These are phyloP conservation scores for Umbellularia californica DNA, from an alignment of 164 flowering plant species.

Conservation along the genomic window DNA sequence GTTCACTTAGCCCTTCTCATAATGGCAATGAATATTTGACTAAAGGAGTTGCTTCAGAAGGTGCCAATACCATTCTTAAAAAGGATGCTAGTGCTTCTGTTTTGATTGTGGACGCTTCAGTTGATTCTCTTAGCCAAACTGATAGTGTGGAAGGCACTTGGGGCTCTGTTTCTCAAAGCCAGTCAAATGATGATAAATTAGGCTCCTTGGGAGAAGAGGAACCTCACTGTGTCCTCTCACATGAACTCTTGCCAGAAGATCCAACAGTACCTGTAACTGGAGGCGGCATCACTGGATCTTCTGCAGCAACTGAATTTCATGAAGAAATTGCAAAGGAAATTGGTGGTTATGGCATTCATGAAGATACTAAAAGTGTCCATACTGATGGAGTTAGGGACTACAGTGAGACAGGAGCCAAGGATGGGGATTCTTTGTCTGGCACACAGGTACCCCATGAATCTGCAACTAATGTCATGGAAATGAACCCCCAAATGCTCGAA, in stretches of 20 bases:
- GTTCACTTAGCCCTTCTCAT: conserved; percentile 16
- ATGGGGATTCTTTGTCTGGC: background rate
- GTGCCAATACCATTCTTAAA: conserved; percentile 22
- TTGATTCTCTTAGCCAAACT: conserved; percentile 48
- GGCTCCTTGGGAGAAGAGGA: conserved; percentile 16
- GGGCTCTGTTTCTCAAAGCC: conserved; percentile 27
- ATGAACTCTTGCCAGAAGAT: background rate
- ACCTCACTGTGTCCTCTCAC: background rate
- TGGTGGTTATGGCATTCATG: background rate
- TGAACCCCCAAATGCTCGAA: background rate
- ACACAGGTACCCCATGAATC: conserved; percentile 8
- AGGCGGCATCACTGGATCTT: conserved; percentile 5
- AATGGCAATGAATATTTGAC: conserved; percentile 10
- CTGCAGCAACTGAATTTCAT: conserved; percentile 14
- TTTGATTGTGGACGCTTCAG: conserved; percentile 26
- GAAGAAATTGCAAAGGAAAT: background rate
- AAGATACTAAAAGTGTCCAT: conserved; percentile 11
- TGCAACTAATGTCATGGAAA: conserved; percentile 6
- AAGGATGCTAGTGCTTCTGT: conserved; percentile 25
- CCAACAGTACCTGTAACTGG: background rate
- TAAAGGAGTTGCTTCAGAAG: conserved; percentile 20
- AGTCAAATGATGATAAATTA: background rate
- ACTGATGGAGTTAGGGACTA: background rate
- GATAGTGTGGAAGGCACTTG: conserved; percentile 70
- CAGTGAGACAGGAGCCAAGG: conserved; percentile 5